phyloP scores from a whole-genome alignment of 2,329 filamentous ascomycete species.

The Bertia moriformis region DNA sequence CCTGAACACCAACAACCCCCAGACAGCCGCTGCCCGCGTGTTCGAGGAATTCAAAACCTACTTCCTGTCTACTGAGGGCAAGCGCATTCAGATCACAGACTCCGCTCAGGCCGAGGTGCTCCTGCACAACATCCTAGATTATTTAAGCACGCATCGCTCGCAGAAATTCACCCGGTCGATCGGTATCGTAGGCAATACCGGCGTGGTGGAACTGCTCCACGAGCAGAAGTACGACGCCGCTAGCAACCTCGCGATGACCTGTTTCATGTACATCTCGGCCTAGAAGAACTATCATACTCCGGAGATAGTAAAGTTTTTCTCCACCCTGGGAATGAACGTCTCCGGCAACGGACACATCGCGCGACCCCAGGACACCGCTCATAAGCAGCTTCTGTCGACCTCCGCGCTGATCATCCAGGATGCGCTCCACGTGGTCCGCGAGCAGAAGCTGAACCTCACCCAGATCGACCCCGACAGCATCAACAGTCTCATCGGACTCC shows the following conservation, averaged over 20 bases:
- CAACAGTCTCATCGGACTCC: slow-evolving; percentile 22
- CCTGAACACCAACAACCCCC: slow-evolving; percentile 11
- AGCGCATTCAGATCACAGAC: slow-evolving; percentile 12
- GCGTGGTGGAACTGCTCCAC: slow-evolving; percentile 12
- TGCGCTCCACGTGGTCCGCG: slow-evolving; percentile 20
- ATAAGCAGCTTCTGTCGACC: slow-evolving; percentile 21
- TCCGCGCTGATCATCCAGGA: slow-evolving; percentile 23
- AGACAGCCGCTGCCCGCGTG: slow-evolving; percentile 10
- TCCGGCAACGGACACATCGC: slow-evolving; percentile 18
- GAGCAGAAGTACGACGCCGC: slow-evolving; percentile 14
- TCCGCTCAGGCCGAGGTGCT: slow-evolving; percentile 14
- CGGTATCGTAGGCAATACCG: slow-evolving; percentile 16
- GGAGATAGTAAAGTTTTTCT: slow-evolving; percentile 16
- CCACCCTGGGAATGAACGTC: slow-evolving; percentile 15
- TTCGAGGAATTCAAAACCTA: slow-evolving; percentile 15
- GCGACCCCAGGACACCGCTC: slow-evolving; percentile 15
- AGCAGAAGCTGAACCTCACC: slow-evolving; percentile 23
- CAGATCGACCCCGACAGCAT: slow-evolving; percentile 22
- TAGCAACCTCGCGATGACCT: slow-evolving; percentile 14
- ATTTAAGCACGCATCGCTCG: slow-evolving; percentile 17
- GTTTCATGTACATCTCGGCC: slow-evolving; percentile 16
- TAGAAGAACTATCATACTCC: slow-evolving; percentile 13
- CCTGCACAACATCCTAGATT: slow-evolving; percentile 13
- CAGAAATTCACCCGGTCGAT: slow-evolving; percentile 17
- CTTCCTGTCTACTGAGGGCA: slow-evolving; percentile 15